phyloP scores from a whole-genome alignment of 495 filamentous ascomycete genomes.

The Aeminium ludgeri region DNA sequence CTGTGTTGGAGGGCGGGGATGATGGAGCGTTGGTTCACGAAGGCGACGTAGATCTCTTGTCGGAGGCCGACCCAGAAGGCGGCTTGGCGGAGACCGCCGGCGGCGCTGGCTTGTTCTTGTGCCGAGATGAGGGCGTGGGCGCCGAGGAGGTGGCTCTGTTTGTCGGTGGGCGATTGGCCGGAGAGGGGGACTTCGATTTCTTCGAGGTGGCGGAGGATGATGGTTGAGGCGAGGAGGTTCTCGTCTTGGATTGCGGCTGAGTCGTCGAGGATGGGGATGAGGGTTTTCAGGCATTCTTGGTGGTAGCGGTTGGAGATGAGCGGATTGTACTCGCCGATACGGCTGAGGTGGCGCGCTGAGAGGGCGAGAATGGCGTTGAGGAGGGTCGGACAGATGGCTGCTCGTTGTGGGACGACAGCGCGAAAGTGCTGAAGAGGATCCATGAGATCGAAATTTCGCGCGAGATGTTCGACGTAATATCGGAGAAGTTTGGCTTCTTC shows the following conservation, averaged over 20 bases:
- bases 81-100: conserved; percentile 31
- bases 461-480: conserved; percentile 11
- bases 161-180: conserved; percentile 25
- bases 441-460: conserved; percentile 12
- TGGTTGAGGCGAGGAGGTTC: conserved; percentile 41
- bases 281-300: conserved; percentile 9
- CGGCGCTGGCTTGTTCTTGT: conserved; percentile 23
- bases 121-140: conserved; percentile 33
- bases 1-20: conserved; percentile 18
- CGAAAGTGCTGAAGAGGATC: conserved; percentile 11
- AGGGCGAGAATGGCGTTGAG: conserved; percentile 13
- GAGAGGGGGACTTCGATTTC: conserved; percentile 38
- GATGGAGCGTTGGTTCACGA: conserved; percentile 32
- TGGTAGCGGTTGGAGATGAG: conserved; percentile 7
- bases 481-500: conserved; percentile 11
- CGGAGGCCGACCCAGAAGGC: conserved; percentile 42
- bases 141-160: conserved; percentile 33
- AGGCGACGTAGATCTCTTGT: conserved; percentile 40
- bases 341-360: conserved; percentile 10
- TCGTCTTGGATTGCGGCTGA: conserved; percentile 35
- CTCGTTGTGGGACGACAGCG: conserved; percentile 12
- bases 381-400: conserved; percentile 9
- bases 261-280: conserved; percentile 32
- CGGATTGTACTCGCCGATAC: conserved; percentile 8
- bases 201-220: conserved; percentile 44